Evolutionary conservation across 176 grass and related monocot species (phyloP), one percentile per base, ranked within the genome.

Genomic region (Coix lacrymajobi): DNA sequence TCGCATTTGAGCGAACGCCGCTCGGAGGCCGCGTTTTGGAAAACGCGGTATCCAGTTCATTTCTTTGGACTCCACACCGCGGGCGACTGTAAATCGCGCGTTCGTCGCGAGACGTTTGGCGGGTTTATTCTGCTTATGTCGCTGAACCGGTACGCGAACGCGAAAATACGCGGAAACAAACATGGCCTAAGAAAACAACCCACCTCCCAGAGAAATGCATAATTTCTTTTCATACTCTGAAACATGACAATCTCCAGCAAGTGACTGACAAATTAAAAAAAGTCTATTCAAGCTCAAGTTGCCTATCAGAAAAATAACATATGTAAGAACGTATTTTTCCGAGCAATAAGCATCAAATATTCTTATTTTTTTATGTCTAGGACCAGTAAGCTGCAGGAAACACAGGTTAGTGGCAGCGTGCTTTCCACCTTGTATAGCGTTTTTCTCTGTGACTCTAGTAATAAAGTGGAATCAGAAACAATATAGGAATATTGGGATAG

Each of bases 391-490:
- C 49, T 54, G 49, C 2, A 51, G 17, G 17, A 20, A 51, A 20
- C 48, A 54, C 49, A 54, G 49, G 49, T 9, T 8, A 52, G 17
- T 52, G 49, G 49, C 19, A 52, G 49, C 49, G 20, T 52, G 6
- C 6, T 52, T 54, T 54, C 49, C 49, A 54, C 49, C 48, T 52
- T 52, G 17, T 51, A 79, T 30, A 51, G 22, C 26, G 22, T 19
- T 52, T 52, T 66, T 8, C n/a, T 36, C 31, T 75, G 16, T 11
- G 10, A 56, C 5, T 54, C 31, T 43, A 20, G 3, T 2, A n/a
- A 66, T 19, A 68, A 68, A 63, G 20, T 58, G 69, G 75, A 60
- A 81, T 66, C 68, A 75, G 19, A 43, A 41, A 34, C 2, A 86
- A 41, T 14, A 38, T 3, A 81, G 10, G 10, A 69, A 41, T n/a